Conservation (phyloP, 192 early-diverging fungal species). For the Globomyces pollinis-pini region DNA sequence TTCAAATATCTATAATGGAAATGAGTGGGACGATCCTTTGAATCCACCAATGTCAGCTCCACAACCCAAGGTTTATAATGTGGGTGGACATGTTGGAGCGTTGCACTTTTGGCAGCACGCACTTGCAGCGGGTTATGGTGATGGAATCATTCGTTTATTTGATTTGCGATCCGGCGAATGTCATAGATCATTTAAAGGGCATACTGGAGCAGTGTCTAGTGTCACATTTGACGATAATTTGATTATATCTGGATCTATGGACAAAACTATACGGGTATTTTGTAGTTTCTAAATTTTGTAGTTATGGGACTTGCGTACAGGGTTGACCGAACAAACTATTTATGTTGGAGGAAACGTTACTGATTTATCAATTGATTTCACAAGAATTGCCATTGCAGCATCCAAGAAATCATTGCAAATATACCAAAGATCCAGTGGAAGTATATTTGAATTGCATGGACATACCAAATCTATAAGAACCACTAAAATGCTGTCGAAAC, state of each 20-base stretch:
- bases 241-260: constrained; percentile 23
- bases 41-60: background rate
- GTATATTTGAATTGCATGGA: constrained; percentile 19
- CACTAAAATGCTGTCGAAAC: constrained; percentile 17
- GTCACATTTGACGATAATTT: constrained; percentile 27
- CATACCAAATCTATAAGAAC: constrained; percentile 26
- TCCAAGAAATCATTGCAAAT: constrained; percentile 20
- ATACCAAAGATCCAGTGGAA: constrained; percentile 25
- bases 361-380: constrained; percentile 22
- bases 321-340: constrained; percentile 20
- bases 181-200: constrained; percentile 28
- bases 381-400: constrained; percentile 19
- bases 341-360: constrained; percentile 17
- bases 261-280: constrained; percentile 30
- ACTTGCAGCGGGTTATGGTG: constrained; percentile 34
- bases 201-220: constrained; percentile 17
- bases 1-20: background rate
- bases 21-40: background rate
- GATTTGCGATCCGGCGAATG: constrained; percentile 30
- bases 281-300: constrained; percentile 6
- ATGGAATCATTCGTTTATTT: constrained; percentile 34
- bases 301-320: constrained; percentile 36
- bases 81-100: constrained; percentile 16
- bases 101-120: constrained; percentile 37
- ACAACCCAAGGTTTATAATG: constrained; percentile 1